Evolutionary conservation across 441 rosid species (phyloP), one percentile per base, ranked within the genome.

Genomic region (Gossypium trilobum): DNA sequence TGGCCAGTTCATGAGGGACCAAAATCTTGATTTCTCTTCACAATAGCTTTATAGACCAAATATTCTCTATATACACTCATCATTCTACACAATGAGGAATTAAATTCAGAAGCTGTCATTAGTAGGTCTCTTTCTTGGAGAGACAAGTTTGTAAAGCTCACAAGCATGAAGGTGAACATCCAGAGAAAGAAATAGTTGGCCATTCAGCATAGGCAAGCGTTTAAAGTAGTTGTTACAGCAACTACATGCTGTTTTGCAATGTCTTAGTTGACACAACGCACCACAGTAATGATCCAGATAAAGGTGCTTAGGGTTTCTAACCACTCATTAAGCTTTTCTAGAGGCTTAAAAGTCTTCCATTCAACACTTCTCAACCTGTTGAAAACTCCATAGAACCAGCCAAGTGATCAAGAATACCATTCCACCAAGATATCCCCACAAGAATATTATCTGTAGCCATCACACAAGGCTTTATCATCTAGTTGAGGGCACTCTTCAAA

Each of bases 21-120:
- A 68, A 39, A 64, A 55, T 83, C 86, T 72, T 80, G 88, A 73
- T 69, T 80, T 52, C 77, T 78, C 66, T 72, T 75, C 78, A 74
- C 58, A 77, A 56, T 55, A 31, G 72, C 78, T 75, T 66, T 82
- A 48, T 46, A 79, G n/a, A 80, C 84, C 14, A 64, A 61, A 6
- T 74, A 73, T 36, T 83, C 88, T 42, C 75, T 58, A 33, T 7
- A 7, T 33, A 33, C 42, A 33, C 42, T 33, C 9, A 1, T 33
- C 42, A 6, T 33, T 33, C 42, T 33, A 33, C 42, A 6, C 42
- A 33, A 7, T 7, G 42, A 7, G 42, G 42, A 33, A 33, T 33
- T 33, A 33, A 33, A 33, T 33, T 33, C 42, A 33, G 10, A 33
- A 33, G 42, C 42, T 33, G 42, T 33, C 42, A 33, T 33, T 7